Evolutionary conservation across 2,329 filamentous ascomycete genomes (phyloP).

Genomic region (Aspergillus sp.): DNA sequence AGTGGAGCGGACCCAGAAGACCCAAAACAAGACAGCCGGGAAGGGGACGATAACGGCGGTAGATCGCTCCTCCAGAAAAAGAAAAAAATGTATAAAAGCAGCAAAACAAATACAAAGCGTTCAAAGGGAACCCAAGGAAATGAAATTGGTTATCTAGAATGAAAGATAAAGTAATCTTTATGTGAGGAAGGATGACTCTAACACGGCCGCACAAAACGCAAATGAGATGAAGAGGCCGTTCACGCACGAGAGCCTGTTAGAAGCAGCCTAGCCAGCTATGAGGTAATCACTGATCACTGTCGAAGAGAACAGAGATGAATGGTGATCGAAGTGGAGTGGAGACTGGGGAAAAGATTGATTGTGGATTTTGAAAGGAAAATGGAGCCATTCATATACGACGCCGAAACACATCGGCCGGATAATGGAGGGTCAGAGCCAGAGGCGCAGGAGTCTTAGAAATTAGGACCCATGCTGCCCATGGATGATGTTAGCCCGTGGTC

Average conservation of each 20-base stretch:
- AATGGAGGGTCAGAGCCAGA: too few relatives aligned
- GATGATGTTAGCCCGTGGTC: slow-evolving; percentile 16
- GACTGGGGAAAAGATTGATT: slow-evolving; percentile 6
- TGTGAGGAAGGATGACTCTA: too few relatives aligned
- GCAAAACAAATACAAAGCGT: background rate
- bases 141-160: background rate
- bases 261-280: background rate
- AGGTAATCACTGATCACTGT: background rate
- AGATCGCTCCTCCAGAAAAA: background rate
- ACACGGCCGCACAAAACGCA: too few relatives aligned
- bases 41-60: background rate
- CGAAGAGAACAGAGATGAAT: background rate
- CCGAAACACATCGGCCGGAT: background rate
- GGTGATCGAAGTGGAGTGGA: slow-evolving; percentile 5
- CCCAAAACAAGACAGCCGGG: background rate
- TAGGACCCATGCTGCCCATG: background rate
- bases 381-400: slow-evolving; percentile 4
- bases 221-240: background rate
- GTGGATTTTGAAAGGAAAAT: slow-evolving; percentile 4
- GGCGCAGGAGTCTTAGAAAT: background rate
- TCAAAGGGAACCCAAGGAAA: background rate
- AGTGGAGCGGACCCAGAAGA: slow-evolving; percentile 11
- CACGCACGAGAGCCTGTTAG: background rate
- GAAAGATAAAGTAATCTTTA: too few relatives aligned
- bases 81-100: background rate